Evolutionary conservation across 225 moss, liverwort and hornwort genomes (phyloP), one percentile per base, ranked within the genome.

Genomic region (Pseudisothecium myosuroides): DNA sequence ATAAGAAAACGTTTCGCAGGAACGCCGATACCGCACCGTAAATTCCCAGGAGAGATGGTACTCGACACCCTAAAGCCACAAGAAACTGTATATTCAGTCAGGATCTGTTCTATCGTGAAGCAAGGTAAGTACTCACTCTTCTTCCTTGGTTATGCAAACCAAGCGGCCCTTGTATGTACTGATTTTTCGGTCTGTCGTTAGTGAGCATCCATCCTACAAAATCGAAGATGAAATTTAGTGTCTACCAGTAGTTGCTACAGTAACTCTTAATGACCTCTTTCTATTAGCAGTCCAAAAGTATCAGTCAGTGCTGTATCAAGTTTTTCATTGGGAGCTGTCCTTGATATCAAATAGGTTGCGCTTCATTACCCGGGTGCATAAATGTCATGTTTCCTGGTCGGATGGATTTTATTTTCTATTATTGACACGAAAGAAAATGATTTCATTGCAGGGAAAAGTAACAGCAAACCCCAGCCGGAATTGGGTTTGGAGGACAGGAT

Each of bases 31-130:
- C 59, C 14, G 45, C 60, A 47, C 52, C 31, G 13, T 55, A 39
- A 32, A 55, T 86, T 43, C 41, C 95, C 64, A 90, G 94, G 82
- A 89, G 93, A 49, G 89, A 93, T 76, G 27, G 94, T 77, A 92
- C 93, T 88, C 92, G 92, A 41, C 88, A 92, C 78, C 92, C 92
- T 60, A 92, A 94, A 88, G 95, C 94, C 28, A 95, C 92, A 16
- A 87, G 95, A 88, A 92, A 94, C 56, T 95, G 96, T 83, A 93
- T 94, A 75, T 94, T 95, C 50, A 94, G 93, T 83, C 92, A 92
- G 20, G 95, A 95, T 66, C 84, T 94, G 47, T 93, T 80, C 45
- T 14, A 45, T 61, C 10, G 21, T 56, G 71, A 23, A 84, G 32
- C 71, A 56, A 67, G 41, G 68, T 50, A 68, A 12, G 20, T 55